Base-by-base conservation (phyloP, 2,329 filamentous ascomycete species). In the Albifimbria verrucaria region DNA sequence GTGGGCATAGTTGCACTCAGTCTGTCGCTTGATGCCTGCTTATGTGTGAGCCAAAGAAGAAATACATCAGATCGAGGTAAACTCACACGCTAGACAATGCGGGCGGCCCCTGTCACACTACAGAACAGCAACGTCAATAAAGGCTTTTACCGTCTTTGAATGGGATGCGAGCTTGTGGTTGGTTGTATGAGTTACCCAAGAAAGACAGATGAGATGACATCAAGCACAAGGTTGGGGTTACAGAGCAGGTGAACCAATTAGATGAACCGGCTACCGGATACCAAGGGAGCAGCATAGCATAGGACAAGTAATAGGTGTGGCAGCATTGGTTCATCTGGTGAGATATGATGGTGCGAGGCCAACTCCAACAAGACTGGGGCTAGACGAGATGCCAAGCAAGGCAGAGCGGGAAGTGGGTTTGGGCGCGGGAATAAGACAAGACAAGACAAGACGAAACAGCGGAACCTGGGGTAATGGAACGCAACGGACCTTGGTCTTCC, bases 31-130 rank as follows among this genome's bases (percentile, higher is more conserved):
- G 62, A 90, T 85, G 67, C 87, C 88, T 78, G 68, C 68, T 65
- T 66, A 42, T 65, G 58, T 36, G 49, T 39, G 15, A 26, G 46
- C 24, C 36, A 4, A 5, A 6, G n/a, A 12, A 24, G 32, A 5
- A 12, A 11, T 9, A 7, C 7, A 39, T 22, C 6, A 25, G 47
- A 25, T n/a, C n/a, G n/a, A 28, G 28, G 10, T 49, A 47, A 46
- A 66, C 80, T 75, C 72, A 83, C 84, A 87, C 51, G 84, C 83
- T 60, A 86, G 73, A 62, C 84, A 87, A 68, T 85, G 79, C 48
- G 89, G 89, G 61, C 89, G 76, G 39, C 82, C 86, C 65, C 89
- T 79, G 68, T 92, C 89, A 67, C 89, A 92, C 86, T 92, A 43
- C 20, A 51, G 23, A 28, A 23, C 21, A 45, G 28, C 22, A 5